A percentile compares a stretch with the other conserved stretches of the same genome.
Conservation (phyloP, 164 flowering plant genomes). For the Liriodendron chinense region DNA sequence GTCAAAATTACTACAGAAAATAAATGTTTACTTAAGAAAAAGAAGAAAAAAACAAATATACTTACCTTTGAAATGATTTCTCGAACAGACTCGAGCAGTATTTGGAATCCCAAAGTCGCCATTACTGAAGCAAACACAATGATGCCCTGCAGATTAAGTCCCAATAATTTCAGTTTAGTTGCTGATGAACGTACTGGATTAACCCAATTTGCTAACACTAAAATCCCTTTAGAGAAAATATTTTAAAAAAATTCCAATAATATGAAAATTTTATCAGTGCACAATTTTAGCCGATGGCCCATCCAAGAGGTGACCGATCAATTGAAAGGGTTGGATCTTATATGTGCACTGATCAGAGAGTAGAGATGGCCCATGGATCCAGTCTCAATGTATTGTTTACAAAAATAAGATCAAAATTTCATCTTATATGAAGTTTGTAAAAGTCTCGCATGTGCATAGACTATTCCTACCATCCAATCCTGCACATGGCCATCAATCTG, state of each 20-base stretch:
- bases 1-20: too few species aligned
- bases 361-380: too few species aligned
- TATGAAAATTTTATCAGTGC: not conserved
- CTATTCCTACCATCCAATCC: too few species aligned
- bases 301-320: too few species aligned
- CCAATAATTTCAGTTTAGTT: not conserved
- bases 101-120: conserved; percentile 78
- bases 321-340: not conserved
- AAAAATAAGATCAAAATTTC: too few species aligned
- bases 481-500: too few species aligned
- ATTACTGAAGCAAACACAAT: conserved; percentile 78
- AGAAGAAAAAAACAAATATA: not conserved
- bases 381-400: too few species aligned
- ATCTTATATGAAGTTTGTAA: too few species aligned
- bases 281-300: not conserved
- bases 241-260: too few species aligned
- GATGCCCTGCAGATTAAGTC: conserved; percentile 49
- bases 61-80: conserved; percentile 47
- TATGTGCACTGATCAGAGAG: not conserved
- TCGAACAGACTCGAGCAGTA: conserved; percentile 57
- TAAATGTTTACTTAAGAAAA: too few species aligned
- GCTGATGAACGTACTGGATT: not conserved
- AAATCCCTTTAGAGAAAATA: not conserved
- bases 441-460: too few species aligned
- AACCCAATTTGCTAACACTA: not conserved